Conservation (phyloP, 2,329 filamentous ascomycete species). For the Aureobasidium namibiae region DNA sequence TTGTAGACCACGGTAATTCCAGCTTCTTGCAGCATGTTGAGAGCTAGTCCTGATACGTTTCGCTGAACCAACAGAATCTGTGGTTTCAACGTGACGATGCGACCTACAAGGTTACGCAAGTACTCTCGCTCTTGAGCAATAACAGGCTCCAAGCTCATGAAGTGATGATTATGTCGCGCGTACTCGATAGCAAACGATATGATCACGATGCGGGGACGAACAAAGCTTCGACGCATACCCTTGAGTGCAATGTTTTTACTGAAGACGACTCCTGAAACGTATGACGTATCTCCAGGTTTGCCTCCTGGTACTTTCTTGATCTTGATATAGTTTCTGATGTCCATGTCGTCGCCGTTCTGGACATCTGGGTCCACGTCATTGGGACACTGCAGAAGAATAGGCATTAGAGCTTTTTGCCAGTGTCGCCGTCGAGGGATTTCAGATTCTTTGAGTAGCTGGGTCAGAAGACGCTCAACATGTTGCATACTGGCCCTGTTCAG, state of each 20-base stretch:
- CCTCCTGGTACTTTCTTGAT: constrained; percentile 93
- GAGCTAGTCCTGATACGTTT: constrained; percentile 80
- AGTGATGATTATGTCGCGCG: constrained; percentile 83
- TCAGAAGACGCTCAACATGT: constrained; percentile 78
- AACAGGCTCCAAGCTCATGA: constrained; percentile 95
- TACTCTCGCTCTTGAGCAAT: constrained; percentile 96
- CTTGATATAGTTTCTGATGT: constrained; percentile 95
- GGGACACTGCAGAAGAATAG: constrained; percentile 81
- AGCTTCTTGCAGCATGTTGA: constrained; percentile 79
- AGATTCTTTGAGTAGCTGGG: constrained; percentile 72
- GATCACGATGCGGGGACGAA: constrained; percentile 78
- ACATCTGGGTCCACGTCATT: constrained; percentile 94
- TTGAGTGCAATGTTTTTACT: constrained; percentile 95
- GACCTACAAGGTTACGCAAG: constrained; percentile 79
- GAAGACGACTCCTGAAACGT: constrained; percentile 93
- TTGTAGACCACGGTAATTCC: constrained; percentile 93
- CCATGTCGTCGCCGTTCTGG: constrained; percentile 84
- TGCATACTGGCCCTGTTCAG: constrained; percentile 79
- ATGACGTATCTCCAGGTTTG: constrained; percentile 83
- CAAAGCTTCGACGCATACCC: constrained; percentile 84
- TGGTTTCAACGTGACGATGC: constrained; percentile 78
- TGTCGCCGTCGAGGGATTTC: constrained; percentile 62
- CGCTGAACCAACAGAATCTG: constrained; percentile 87
- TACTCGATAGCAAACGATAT: constrained; percentile 96
- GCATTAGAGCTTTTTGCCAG: constrained; percentile 86